A percentile compares a stretch with the other conserved stretches of the same genome.
phyloP scores from a whole-genome alignment of 306 rosid genomes.

The Castanospermum australe region DNA sequence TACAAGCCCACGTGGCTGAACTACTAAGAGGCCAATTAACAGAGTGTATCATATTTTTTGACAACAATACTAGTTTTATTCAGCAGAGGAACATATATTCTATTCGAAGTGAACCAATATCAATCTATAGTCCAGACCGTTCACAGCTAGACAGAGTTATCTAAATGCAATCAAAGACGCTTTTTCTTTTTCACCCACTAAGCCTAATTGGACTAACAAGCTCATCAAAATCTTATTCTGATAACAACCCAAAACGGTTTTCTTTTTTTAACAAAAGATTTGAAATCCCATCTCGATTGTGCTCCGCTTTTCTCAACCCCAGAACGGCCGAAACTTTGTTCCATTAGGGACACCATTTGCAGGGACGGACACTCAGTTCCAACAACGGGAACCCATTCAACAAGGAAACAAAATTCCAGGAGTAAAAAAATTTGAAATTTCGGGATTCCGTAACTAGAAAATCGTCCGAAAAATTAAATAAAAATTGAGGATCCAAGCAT shows the following conservation, averaged over 20 bases:
- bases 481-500: slow-evolving; percentile 2
- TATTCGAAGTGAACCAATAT: neutral
- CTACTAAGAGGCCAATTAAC: neutral
- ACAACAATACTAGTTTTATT: neutral
- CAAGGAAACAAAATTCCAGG: neutral
- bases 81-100: neutral
- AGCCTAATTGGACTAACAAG: neutral
- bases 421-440: neutral
- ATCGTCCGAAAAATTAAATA: neutral
- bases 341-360: neutral
- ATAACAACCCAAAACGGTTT: neutral
- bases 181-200: neutral
- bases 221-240: slow-evolving; percentile 17
- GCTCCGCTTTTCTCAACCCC: neutral
- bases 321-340: no score
- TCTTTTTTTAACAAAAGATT: neutral
- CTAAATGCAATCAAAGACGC: neutral
- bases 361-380: neutral
- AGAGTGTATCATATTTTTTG: neutral
- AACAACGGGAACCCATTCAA: neutral
- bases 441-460: neutral
- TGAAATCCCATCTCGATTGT: neutral
- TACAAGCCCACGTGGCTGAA: neutral
- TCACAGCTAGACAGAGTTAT: neutral
- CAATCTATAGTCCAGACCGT: neutral